Base-by-base conservation (phyloP, 768 basidiomycete species). In the Tylopilus vinaceipallidus region DNA sequence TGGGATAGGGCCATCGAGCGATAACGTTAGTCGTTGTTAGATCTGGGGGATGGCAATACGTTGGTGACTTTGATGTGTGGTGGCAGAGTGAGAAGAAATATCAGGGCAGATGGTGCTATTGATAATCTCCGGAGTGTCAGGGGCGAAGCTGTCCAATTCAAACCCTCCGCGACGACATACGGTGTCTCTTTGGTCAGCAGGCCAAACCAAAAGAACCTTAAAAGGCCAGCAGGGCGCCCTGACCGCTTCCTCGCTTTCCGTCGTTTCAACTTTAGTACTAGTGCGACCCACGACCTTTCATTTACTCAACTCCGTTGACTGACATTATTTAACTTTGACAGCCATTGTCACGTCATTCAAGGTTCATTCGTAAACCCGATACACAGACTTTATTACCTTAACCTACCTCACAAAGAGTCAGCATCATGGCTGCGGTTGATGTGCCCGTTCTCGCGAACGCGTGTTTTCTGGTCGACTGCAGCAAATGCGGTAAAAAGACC, bases 401-500 rank as follows among this genome's bases (percentile, higher is more conserved):
- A 67, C 61, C 54, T 60, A 66, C 60, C 52, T 52, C 53, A 51
- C 54, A 47, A 55, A 48, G 55, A 54, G n/a, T n/a, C n/a, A 47
- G 53, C 47, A 38, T 40, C 38, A 71, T 71, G 67, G 55, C 55
- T 42, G 41, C 43, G 26, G 44, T 49, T 41, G 50, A 60, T 42
- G 30, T 32, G 42, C 41, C 62, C 57, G 56, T 67, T 56, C 81
- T 76, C 47, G 75, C 73, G 54, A 71, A 86, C 61, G 58, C 66
- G 50, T 89, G 87, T 71, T 77, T 67, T 63, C 56, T 67, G 53
- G 81, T 83, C 50, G 73, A 74, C 50, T 89, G 87, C 69, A 67
- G 65, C 44, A 71, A 66, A 50, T 89, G 87, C 65, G 75, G 76
- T 42, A 88, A 88, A 75, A 80, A 71, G 22, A 88, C 83, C 17